Base-by-base conservation (phyloP, 73 alveolate genomes). In the Paramecium sonneborni region DNA sequence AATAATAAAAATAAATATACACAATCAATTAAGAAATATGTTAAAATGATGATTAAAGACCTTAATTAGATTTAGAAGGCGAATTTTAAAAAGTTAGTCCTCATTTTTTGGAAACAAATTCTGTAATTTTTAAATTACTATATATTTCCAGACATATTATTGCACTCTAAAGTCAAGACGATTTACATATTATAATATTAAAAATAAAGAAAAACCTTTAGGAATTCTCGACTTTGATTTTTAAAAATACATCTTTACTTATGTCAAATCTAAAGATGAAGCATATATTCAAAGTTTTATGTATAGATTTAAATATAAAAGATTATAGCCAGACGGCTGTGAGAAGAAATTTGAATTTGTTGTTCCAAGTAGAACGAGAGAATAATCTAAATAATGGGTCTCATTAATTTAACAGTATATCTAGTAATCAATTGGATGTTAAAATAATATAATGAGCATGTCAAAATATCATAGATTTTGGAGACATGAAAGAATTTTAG, bases 51-150 rank as follows among this genome's bases (percentile, higher is more conserved):
- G 68, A 52, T 5, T 18, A 18, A 52, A 52, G 15, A n/a, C 68
- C 10, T 0, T 52, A 62, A 62, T 9, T 46, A 11, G 76, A 43
- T 10, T 24, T 43, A 30, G 69, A 39, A 1, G 90, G 76, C 12
- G 74, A 43, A 79, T 79, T 79, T 79, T 43, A 79, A 2, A 79
- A 79, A 44, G 90, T 79, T 23, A 79, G 90, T 44, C 90, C 90
- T 21, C 90, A 79, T 46, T 79, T 79, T 43, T 79, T 79, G 12
- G 90, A 79, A 46, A 43, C 76, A 0, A 79, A 79, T 79, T 79
- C 90, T 38, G 90, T 79, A 79, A 32, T 23, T 4, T 79, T 23
- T 43, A 26, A n/a, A n/a, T n/a, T 20, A 0, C 1, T 38, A 23
- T 9, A 32, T n/a, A n/a, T 41, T 12, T 41, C 6, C n/a, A 79